A percentile compares a stretch with the other conserved stretches of the same genome.
These are phyloP conservation scores for Noccaea bulbosa DNA, from an alignment of 345 rosid species.

Conservation along the genomic window DNA sequence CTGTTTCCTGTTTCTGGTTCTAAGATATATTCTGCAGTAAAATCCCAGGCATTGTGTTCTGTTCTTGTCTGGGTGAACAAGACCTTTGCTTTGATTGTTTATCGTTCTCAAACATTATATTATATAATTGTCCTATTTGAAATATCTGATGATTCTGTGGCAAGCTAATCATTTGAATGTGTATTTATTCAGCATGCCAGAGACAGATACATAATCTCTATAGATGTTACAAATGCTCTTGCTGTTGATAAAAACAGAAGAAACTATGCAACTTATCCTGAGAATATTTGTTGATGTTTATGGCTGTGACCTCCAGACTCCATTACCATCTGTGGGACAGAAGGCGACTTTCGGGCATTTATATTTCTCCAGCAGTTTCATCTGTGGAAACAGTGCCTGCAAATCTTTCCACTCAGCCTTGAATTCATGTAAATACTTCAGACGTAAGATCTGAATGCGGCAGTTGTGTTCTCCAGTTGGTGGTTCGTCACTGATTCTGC, in stretches of 20 bases:
- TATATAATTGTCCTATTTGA: slow-evolving; percentile 1
- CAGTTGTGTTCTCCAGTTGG: slow-evolving; percentile 12
- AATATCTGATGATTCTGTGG: background rate
- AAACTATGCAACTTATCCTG: slow-evolving; percentile 1
- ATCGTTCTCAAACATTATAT: slow-evolving; percentile 5
- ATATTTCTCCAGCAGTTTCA: slow-evolving; percentile 46
- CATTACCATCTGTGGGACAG: slow-evolving; percentile 50
- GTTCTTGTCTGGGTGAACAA: slow-evolving; percentile 29
- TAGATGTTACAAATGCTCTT: slow-evolving; percentile 12
- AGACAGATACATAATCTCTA: slow-evolving; percentile 8
- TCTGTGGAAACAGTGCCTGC: slow-evolving; percentile 33
- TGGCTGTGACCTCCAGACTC: slow-evolving; percentile 42
- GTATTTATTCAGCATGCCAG: slow-evolving; percentile 21
- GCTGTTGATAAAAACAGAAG: background rate
- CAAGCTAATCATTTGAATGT: slow-evolving; percentile 15
- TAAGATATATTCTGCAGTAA: slow-evolving; percentile 11
- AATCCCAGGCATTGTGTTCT: slow-evolving; percentile 25
- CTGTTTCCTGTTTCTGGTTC: slow-evolving; percentile 15
- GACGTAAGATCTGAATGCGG: slow-evolving; percentile 41
- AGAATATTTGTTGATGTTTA: background rate
- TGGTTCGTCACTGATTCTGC: slow-evolving; percentile 2
- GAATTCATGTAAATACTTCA: slow-evolving; percentile 51
- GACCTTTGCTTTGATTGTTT: slow-evolving; percentile 10
- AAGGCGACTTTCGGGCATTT: slow-evolving; percentile 47
- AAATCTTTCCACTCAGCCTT: slow-evolving; percentile 45